phyloP scores from a whole-genome alignment of 2,329 filamentous ascomycete species.

The Pseudogymnoascus sp. region DNA sequence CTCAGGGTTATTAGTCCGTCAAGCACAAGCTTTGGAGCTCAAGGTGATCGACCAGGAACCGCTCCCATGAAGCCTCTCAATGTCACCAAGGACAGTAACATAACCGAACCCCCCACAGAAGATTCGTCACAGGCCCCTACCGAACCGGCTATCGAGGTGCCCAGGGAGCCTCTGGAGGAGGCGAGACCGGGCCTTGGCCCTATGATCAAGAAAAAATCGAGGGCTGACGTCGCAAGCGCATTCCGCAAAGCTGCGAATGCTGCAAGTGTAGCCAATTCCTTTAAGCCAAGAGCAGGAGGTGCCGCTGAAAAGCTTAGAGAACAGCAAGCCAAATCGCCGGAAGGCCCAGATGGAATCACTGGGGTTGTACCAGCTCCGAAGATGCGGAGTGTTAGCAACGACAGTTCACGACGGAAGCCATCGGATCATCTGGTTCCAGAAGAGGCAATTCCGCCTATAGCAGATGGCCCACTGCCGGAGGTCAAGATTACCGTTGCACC shows the following conservation, averaged over 20 bases:
- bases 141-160: not conserved
- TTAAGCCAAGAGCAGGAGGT: constrained; percentile 83
- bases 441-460: constrained; percentile 21
- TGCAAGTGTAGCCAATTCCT: constrained; percentile 51
- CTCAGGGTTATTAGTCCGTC: constrained; percentile 2
- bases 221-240: constrained; percentile 64
- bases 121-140: not conserved
- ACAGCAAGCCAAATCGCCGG: constrained; percentile 47
- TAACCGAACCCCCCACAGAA: not conserved
- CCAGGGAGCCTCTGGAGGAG: not conserved
- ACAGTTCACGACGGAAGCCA: constrained; percentile 29
- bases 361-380: constrained; percentile 76
- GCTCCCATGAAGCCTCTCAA: not conserved
- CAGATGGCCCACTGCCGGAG: constrained; percentile 41
- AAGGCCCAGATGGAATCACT: constrained; percentile 83
- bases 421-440: constrained; percentile 20
- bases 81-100: not conserved
- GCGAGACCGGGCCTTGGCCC: constrained; percentile 45
- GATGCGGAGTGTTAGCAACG: constrained; percentile 34
- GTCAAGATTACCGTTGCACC: constrained; percentile 49
- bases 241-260: constrained; percentile 76
- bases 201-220: constrained; percentile 76
- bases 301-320: constrained; percentile 67
- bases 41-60: not conserved
- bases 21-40: not conserved